A percentile compares a stretch with the other conserved stretches of the same genome.
Conservation (phyloP, 805 yeast genomes). For the Candida methanosorbosa region DNA sequence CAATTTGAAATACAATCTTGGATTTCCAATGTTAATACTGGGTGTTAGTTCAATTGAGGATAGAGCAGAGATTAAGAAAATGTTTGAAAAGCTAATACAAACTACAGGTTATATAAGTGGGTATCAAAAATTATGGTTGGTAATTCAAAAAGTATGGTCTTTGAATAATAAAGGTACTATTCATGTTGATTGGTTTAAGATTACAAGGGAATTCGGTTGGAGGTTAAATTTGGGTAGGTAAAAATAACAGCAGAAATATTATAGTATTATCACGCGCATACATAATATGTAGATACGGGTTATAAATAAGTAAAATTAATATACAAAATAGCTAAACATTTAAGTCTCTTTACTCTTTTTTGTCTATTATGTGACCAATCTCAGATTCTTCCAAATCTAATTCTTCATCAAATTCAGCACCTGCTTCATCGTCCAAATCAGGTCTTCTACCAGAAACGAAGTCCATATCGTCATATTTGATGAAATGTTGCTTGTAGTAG, state of each 20-base stretch:
- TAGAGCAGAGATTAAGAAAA: constrained; percentile 14
- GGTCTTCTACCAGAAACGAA: constrained; percentile 40
- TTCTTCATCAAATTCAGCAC: neutral
- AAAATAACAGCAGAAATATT: too few relatives aligned
- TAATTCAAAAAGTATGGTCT: constrained; percentile 27
- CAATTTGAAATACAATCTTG: constrained; percentile 17
- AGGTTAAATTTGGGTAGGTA: constrained; percentile 16
- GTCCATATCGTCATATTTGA: constrained; percentile 34
- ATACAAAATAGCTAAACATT: too few relatives aligned
- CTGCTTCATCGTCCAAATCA: constrained; percentile 1
- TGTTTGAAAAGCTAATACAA: constrained; percentile 22
- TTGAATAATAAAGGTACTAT: constrained; percentile 23
- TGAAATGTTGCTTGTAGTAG: constrained; percentile 13
- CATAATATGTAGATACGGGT: too few relatives aligned
- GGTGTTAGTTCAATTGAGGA: constrained; percentile 26
- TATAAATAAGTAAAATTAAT: too few relatives aligned
- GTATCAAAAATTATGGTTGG: constrained; percentile 20
- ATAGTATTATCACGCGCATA: too few relatives aligned
- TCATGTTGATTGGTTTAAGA: constrained; percentile 31
- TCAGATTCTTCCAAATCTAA: neutral
- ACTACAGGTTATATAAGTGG: constrained; percentile 21
- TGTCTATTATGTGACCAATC: too few relatives aligned
- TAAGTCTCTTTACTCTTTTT: too few relatives aligned
- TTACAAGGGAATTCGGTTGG: constrained; percentile 31
- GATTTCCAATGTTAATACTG: constrained; percentile 30